Percentiles rank a stretch among this genome's conserved stretches.
These are phyloP conservation scores for Pseudohyphozyma bogoriensis DNA, from an alignment of 768 basidiomycete species.

Conservation along the genomic window DNA sequence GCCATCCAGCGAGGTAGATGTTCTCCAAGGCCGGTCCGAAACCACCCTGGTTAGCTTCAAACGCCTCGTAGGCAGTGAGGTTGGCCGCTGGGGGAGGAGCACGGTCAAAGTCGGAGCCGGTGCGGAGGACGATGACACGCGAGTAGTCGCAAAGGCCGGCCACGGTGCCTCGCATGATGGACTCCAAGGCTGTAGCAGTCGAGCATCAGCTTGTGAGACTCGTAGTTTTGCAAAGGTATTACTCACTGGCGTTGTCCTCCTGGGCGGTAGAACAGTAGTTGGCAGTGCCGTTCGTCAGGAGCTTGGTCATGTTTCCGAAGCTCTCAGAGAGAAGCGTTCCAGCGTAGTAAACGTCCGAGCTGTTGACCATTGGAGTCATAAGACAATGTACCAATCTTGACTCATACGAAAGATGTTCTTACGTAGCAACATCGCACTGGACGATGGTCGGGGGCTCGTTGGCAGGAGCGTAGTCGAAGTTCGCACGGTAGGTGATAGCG, in stretches of 20 bases:
- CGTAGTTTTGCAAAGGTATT: too few species aligned
- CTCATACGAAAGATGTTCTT: too few species aligned
- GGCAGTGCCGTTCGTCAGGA: conserved; percentile 38
- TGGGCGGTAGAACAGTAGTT: conserved; percentile 37
- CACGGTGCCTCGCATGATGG: conserved; percentile 38
- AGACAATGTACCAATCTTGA: too few species aligned
- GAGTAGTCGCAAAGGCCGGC: conserved; percentile 39
- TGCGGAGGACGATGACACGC: conserved; percentile 41
- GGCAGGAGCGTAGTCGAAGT: conserved; percentile 37
- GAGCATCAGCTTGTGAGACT: too few species aligned
- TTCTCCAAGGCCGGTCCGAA: conserved; percentile 39
- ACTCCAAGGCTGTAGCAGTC: too few species aligned
- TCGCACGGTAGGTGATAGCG: conserved; percentile 37
- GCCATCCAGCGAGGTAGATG: conserved; percentile 40
- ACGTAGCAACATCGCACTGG: conserved; percentile 40
- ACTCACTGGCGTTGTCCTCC: conserved; percentile 44
- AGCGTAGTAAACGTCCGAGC: conserved; percentile 40
- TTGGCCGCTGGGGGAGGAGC: conserved; percentile 26
- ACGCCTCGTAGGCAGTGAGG: conserved; percentile 34
- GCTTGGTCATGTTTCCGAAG: conserved; percentile 40
- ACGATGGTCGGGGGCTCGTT: conserved; percentile 38
- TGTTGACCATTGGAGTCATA: too few species aligned
- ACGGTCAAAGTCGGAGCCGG: conserved; percentile 40
- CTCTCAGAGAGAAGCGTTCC: conserved; percentile 39
- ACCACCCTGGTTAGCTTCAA: conserved; percentile 36